Evolutionary conservation across 116 monocot genomes (phyloP), one percentile per base, ranked within the genome.

Genomic region (Thalassia testudinum): DNA sequence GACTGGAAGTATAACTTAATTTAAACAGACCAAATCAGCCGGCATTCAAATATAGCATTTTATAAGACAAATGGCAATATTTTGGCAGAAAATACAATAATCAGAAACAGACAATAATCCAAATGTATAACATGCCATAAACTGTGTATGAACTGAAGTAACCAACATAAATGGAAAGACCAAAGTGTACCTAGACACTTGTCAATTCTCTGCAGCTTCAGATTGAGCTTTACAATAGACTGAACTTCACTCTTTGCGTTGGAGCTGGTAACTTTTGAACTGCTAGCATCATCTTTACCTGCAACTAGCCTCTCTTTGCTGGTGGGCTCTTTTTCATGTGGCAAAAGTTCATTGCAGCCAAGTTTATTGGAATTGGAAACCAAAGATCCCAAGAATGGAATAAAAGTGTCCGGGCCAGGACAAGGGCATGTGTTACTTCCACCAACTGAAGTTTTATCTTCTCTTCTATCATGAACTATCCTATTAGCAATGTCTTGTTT

Each of bases 181-280:
- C 30, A 34, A 19, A 2, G 14, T 21, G 47, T 66, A 62, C 61
- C 50, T 53, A 66, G 43, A 58, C 1, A 52, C 13, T 12, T 51
- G 21, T 54, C 53, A 43, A 45, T 50, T 16, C 12, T 19, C 17
- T 43, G 57, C 28, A 63, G 26, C 10, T 66, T 62, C 58, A 73
- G 26, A 23, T 69, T 70, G 26, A 57, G 20, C 52, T 70, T 70
- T 15, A 62, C 66, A 13, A 70, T n/a, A 27, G 62, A 49, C 51
- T 54, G 59, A 51, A 69, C 17, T 21, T 71, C 66, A 59, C 55
- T 50, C 37, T 54, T 67, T 1, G 45, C 57, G 11, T 27, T 48
- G 18, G 29, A 27, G 16, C 7, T 14, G 1, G 20, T 15, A 5
- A 34, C 3, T 34, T 34, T 34, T n/a, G 48, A 19, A 19, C 21